A percentile compares a stretch with the other conserved stretches of the same genome.
Evolutionary conservation across 164 flowering plant species (phyloP).

Genomic region (Liquidambar formosana): DNA sequence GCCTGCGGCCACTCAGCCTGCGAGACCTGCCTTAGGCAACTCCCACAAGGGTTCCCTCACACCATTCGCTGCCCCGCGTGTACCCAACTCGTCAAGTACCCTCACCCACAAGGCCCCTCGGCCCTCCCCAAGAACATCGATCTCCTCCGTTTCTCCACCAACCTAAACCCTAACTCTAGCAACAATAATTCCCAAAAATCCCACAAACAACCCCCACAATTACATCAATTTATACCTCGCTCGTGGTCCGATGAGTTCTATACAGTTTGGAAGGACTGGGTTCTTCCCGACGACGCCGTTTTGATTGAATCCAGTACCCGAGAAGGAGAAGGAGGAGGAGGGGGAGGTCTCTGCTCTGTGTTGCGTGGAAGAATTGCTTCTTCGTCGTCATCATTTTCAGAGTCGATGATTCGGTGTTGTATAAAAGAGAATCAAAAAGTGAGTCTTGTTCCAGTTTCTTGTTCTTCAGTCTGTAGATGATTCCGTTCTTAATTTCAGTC

Average conservation of each 20-base stretch:
- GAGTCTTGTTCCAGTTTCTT: constrained; percentile 45
- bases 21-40: constrained; percentile 58
- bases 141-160: constrained; percentile 56
- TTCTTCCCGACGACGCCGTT: constrained; percentile 51
- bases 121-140: constrained; percentile 95
- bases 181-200: constrained; percentile 15
- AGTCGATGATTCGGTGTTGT: neutral
- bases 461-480: constrained; percentile 20
- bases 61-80: constrained; percentile 87
- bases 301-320: constrained; percentile 17
- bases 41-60: constrained; percentile 52
- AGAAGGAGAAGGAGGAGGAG: neutral
- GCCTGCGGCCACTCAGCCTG: constrained; percentile 90
- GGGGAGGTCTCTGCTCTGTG: constrained; percentile 13
- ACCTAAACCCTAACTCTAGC: constrained; percentile 13
- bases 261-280: constrained; percentile 57
- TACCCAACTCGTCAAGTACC: constrained; percentile 64
- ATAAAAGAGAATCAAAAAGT: constrained; percentile 32
- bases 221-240: constrained; percentile 26
- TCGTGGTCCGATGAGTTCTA: constrained; percentile 63
- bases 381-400: neutral
- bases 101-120: constrained; percentile 52
- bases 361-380: constrained; percentile 16
- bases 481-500: constrained; percentile 40
- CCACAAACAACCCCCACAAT: neutral